Evolutionary conservation across 1,284 basidiomycete species (phyloP).

Genomic region (Fomitopsis pinicola): DNA sequence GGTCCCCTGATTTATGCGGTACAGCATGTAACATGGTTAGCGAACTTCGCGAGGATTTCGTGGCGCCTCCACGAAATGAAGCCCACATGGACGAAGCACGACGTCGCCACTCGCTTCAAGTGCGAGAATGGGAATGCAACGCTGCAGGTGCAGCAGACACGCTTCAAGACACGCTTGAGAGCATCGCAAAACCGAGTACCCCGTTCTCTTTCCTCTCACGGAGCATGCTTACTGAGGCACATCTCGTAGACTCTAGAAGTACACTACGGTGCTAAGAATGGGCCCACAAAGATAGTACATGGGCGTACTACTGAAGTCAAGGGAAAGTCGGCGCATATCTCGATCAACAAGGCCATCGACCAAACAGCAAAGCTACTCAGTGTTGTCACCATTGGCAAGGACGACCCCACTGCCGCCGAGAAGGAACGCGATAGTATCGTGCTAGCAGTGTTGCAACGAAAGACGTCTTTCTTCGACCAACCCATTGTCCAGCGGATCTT

Average conservation of each 20-base stretch:
- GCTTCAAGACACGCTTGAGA: slow-evolving; percentile 21
- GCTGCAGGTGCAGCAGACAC: slow-evolving; percentile 13
- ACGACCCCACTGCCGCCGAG: slow-evolving; percentile 14
- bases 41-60: slow-evolving; percentile 16
- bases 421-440: slow-evolving; percentile 6
- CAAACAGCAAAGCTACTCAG: slow-evolving; percentile 5
- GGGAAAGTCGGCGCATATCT: slow-evolving; percentile 12
- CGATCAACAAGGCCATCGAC: slow-evolving; percentile 4
- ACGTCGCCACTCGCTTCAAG: slow-evolving; percentile 12
- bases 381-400: slow-evolving; percentile 18
- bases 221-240: neutral
- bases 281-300: neutral
- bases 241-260: slow-evolving; percentile 3
- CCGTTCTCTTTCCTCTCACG: neutral
- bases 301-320: slow-evolving; percentile 5
- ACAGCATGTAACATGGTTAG: slow-evolving; percentile 13
- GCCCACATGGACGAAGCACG: slow-evolving; percentile 23
- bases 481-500: slow-evolving; percentile 9
- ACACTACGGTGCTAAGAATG: neutral
- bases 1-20: neutral
- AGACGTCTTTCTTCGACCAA: slow-evolving; percentile 6
- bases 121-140: slow-evolving; percentile 6
- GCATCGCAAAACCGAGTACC: slow-evolving; percentile 10
- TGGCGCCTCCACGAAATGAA: slow-evolving; percentile 19
- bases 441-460: slow-evolving; percentile 5